A percentile compares a stretch with the other conserved stretches of the same genome.
Conservation (phyloP, 1,284 basidiomycete species). For the Ustilago sp. region DNA sequence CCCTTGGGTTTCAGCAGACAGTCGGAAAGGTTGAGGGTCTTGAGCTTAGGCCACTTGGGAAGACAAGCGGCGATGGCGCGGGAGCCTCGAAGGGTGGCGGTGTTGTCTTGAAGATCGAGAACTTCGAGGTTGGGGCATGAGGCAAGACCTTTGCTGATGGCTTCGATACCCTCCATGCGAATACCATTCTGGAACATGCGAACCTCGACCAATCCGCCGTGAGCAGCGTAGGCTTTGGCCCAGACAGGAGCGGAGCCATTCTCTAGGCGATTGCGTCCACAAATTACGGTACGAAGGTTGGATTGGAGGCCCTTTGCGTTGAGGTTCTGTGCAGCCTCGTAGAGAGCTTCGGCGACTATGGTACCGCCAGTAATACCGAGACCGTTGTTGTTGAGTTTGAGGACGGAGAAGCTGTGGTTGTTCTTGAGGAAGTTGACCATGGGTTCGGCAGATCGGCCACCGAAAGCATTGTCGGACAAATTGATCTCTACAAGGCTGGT, state of each 20-base stretch:
- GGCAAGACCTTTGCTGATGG: conserved; percentile 80
- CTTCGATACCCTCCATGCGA: conserved; percentile 89
- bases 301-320: conserved; percentile 78
- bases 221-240: conserved; percentile 88
- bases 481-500: conserved; percentile 86
- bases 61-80: conserved; percentile 81
- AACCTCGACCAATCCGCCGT: conserved; percentile 82
- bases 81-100: conserved; percentile 81
- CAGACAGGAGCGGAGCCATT: conserved; percentile 86
- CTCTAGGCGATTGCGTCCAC: conserved; percentile 94
- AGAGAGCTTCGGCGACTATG: conserved; percentile 86
- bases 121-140: conserved; percentile 78
- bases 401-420: conserved; percentile 77
- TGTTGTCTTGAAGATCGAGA: conserved; percentile 96
- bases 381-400: conserved; percentile 97
- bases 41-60: conserved; percentile 77
- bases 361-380: conserved; percentile 91
- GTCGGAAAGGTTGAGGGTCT: conserved; percentile 88
- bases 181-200: conserved; percentile 98
- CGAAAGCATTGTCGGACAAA: conserved; percentile 96
- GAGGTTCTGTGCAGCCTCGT: conserved; percentile 80
- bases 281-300: conserved; percentile 84
- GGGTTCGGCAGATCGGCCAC: conserved; percentile 92
- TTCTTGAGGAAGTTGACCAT: conserved; percentile 82
- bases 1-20: conserved; percentile 81